Conservation (phyloP, 345 rosid species). For the Psidium friedrichsthalianum region DNA sequence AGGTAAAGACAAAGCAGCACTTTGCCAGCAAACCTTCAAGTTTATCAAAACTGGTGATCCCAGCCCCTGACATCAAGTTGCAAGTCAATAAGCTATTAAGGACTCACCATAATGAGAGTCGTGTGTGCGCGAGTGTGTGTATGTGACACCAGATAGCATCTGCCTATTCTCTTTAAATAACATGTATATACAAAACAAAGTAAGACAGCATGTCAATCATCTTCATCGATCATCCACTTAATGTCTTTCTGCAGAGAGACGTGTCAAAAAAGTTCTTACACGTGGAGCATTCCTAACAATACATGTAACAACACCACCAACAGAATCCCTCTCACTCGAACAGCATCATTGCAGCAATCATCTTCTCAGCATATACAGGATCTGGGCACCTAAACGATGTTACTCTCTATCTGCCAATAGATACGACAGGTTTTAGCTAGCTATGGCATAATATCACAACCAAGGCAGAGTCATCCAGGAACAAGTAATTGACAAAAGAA, state of each 20-base stretch:
- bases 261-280: conserved; percentile 27
- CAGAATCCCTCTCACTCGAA: conserved; percentile 84
- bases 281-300: conserved; percentile 85
- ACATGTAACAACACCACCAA: conserved; percentile 95
- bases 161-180: background rate
- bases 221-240: background rate
- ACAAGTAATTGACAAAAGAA: background rate
- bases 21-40: conserved; percentile 95
- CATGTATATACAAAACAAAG: background rate
- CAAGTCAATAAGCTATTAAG: background rate
- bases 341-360: conserved; percentile 87
- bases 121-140: background rate
- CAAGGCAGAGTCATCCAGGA: background rate
- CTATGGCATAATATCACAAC: background rate
- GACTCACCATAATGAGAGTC: background rate
- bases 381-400: conserved; percentile 90
- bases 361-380: conserved; percentile 92
- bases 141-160: background rate
- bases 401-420: conserved; percentile 70
- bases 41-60: conserved; percentile 96
- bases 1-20: conserved; percentile 90
- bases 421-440: background rate
- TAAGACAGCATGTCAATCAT: background rate
- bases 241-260: background rate
- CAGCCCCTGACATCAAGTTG: conserved; percentile 59